A percentile compares a stretch with the other conserved stretches of the same genome.
These are phyloP conservation scores for Rubia peregrina DNA, from an alignment of 305 asterid genomes.

Conservation along the genomic window DNA sequence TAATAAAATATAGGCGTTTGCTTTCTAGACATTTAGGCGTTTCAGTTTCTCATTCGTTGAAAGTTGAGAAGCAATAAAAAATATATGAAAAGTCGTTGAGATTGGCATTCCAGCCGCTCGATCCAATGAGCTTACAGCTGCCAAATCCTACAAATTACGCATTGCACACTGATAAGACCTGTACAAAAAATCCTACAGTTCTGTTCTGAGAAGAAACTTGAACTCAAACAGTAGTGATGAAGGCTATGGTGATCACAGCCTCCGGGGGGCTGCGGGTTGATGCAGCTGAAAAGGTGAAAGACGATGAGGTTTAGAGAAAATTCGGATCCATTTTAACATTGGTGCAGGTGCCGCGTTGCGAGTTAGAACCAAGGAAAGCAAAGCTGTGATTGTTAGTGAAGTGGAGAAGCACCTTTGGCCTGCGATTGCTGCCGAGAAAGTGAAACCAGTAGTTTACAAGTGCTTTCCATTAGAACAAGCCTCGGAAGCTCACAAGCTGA, in stretches of 20 bases:
- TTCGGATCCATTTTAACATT: neutral
- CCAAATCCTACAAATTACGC: neutral
- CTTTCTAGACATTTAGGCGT: neutral
- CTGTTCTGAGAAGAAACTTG: neutral
- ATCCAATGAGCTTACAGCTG: neutral
- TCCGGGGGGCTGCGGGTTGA: conserved; percentile 78
- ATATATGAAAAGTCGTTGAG: too few relatives aligned
- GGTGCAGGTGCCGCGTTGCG: conserved; percentile 78
- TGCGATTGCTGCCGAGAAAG: conserved; percentile 63
- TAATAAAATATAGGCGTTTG: too few relatives aligned
- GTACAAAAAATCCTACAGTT: neutral
- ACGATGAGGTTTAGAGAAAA: conserved; percentile 39
- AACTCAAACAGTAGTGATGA: conserved; percentile 28
- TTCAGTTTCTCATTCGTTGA: neutral
- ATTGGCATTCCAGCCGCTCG: too few relatives aligned
- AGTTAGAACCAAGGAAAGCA: conserved; percentile 50
- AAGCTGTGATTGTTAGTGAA: conserved; percentile 73
- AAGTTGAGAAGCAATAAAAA: neutral
- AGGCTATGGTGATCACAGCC: conserved; percentile 72
- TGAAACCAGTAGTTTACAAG: conserved; percentile 68
- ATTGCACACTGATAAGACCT: neutral
- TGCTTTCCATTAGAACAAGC: conserved; percentile 54
- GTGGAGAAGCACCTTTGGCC: conserved; percentile 97
- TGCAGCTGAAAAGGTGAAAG: conserved; percentile 47
- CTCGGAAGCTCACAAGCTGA: conserved; percentile 65